Evolutionary conservation across 2,329 filamentous ascomycete genomes (phyloP), one percentile per base, ranked within the genome.

Genomic region (Calonectria hongkongensis): DNA sequence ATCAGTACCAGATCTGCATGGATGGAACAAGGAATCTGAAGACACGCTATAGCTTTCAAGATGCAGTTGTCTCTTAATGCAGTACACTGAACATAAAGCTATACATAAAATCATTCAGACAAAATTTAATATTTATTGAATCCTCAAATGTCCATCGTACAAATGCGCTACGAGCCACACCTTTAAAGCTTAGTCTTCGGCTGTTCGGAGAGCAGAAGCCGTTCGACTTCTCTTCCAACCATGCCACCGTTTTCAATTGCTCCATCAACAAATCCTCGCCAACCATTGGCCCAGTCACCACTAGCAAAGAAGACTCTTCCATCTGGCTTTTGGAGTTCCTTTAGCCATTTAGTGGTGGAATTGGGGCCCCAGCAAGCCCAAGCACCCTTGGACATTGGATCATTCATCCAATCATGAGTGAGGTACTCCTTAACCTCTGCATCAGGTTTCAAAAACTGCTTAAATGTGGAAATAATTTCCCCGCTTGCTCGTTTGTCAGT

Each of bases 231-330:
- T 5, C 58, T 21, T 10, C 64, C 56, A 7, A 39, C 70, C 6
- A 33, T 51, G 2, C 67, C 33, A 1, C 77, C 77, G 15, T 51
- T 69, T 16, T 80, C 75, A n/a, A 80, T 74, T 0, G 78, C 77
- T 10, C 78, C 78, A 30, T 80, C 78, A 30, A 80, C 28, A 3
- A 78, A 80, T 0, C 78, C 78, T 3, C 78, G 65, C 78, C 78
- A 79, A 0, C 78, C 78, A 47, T 75, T 18, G 2, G 78, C 76
- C 66, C 76, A 78, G n/a, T 79, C 78, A 0, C 64, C 73, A 7
- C 76, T 78, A 0, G 79, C 78, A 41, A 80, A 78, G 3, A 69
- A 27, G 2, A 79, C 64, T 13, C 72, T 68, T 0, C 77, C 75
- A 39, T 79, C 66, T 0, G 70, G 66, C 2, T 56, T 43, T 39